These are phyloP conservation scores for Lachnellula subtilissima DNA, from an alignment of 2,329 filamentous ascomycete genomes.

Conservation along the genomic window DNA sequence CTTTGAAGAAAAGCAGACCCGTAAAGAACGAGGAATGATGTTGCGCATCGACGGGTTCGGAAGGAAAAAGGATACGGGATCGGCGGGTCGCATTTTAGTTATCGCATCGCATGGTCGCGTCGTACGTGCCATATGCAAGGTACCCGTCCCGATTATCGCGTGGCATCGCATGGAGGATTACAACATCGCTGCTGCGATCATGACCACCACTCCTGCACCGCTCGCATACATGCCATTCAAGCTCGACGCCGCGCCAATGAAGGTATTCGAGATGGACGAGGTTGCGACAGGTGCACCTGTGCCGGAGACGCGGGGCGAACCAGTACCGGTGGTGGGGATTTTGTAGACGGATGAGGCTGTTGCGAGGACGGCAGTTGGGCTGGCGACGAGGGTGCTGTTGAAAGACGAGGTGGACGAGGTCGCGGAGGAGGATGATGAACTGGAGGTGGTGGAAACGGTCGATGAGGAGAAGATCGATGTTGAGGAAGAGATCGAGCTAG, in stretches of 20 bases:
- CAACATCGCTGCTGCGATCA: constrained; percentile 47
- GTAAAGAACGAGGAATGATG: constrained; percentile 21
- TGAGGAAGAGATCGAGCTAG: constrained; percentile 27
- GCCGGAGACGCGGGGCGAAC: constrained; percentile 10
- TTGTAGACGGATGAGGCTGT: neutral
- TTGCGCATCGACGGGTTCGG: constrained; percentile 20
- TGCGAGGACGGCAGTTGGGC: neutral
- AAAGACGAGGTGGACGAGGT: neutral
- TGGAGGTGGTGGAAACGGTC: neutral
- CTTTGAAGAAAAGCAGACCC: constrained; percentile 11
- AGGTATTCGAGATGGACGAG: constrained; percentile 33
- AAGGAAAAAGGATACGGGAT: neutral
- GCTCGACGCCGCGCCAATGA: constrained; percentile 38
- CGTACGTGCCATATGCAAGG: constrained; percentile 3
- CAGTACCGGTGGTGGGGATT: constrained; percentile 15
- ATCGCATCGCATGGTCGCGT: neutral
- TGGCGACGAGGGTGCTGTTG: neutral
- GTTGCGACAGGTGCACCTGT: constrained; percentile 22
- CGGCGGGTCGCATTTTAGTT: constrained; percentile 4
- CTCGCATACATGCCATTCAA: constrained; percentile 43
- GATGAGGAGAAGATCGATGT: constrained; percentile 11
- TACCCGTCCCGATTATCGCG: neutral
- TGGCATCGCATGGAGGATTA: constrained; percentile 32
- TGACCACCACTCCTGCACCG: constrained; percentile 46
- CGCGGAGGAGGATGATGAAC: neutral